Evolutionary conservation across 179 eudicot species (phyloP).

Genomic region (Heliamphora pulchella): DNA sequence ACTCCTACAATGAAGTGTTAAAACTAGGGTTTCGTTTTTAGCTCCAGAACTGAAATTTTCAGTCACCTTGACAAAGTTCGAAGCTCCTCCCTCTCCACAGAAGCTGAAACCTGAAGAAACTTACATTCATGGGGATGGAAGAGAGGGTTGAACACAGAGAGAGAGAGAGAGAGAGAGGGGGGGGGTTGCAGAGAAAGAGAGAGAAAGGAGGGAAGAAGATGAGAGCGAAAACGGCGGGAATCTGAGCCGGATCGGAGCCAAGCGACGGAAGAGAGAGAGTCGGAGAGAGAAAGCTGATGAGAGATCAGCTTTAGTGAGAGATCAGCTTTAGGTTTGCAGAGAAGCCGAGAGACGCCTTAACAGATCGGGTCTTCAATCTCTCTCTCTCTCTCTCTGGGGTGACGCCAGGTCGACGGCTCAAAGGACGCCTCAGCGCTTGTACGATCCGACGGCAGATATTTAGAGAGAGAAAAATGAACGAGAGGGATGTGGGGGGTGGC

Average conservation of each 20-base stretch:
- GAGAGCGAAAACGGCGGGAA: too few species aligned
- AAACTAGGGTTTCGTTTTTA: neutral
- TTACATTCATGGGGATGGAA: too few species aligned
- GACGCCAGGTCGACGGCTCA: neutral
- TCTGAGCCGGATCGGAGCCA: constrained; percentile 15
- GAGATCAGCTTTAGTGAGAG: neutral
- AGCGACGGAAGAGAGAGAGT: constrained; percentile 1
- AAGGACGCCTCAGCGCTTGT: neutral
- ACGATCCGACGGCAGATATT: neutral
- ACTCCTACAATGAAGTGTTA: neutral
- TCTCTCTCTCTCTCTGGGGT: too few species aligned
- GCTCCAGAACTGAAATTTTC: neutral
- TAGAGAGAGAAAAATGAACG: neutral
- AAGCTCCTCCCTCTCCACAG: neutral
- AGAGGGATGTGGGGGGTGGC: neutral
- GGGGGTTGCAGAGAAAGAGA: too few species aligned
- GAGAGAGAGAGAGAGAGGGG: too few species aligned
- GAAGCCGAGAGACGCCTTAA: neutral
- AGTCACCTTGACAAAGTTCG: neutral
- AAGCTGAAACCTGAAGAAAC: neutral
- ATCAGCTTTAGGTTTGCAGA: neutral
- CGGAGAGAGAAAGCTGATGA: neutral
- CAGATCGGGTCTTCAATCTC: neutral
- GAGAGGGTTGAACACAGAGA: too few species aligned
- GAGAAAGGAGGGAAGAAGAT: neutral